Evolutionary conservation across 2,329 filamentous ascomycete species (phyloP).

Genomic region (Botryotinia narcissicola): DNA sequence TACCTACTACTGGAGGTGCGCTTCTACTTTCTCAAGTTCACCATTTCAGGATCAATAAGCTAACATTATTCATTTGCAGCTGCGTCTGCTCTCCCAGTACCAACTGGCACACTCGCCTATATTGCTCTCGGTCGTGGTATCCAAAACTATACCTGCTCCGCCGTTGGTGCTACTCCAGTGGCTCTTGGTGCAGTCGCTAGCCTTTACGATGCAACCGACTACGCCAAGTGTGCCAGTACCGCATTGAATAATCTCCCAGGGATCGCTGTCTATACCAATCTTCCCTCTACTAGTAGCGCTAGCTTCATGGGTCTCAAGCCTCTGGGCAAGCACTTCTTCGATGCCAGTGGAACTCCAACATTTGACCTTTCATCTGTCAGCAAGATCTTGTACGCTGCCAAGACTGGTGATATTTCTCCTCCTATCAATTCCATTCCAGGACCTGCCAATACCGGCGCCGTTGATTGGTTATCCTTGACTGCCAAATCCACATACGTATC

Average conservation of each 20-base stretch:
- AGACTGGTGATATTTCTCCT: conserved; percentile 30
- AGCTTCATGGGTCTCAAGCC: conserved; percentile 19
- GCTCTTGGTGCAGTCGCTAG: conserved; percentile 36
- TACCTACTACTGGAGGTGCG: conserved; percentile 17
- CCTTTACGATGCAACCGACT: conserved; percentile 36
- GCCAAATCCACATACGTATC: conserved; percentile 29
- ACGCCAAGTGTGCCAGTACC: conserved; percentile 26
- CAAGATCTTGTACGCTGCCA: conserved; percentile 30
- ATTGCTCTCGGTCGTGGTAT: conserved; percentile 37
- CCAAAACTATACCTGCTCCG: conserved; percentile 39
- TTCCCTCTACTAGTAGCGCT: conserved; percentile 20
- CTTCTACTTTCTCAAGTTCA: background rate
- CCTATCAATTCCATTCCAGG: conserved; percentile 30
- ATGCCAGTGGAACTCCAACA: conserved; percentile 29
- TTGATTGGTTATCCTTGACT: conserved; percentile 36
- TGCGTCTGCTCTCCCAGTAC: conserved; percentile 28
- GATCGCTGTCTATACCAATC: conserved; percentile 26
- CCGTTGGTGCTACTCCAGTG: conserved; percentile 24
- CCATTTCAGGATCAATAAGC: background rate
- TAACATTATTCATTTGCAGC: conserved; percentile 23
- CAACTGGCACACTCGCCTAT: conserved; percentile 33
- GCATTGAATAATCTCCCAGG: conserved; percentile 27
- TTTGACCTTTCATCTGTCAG: conserved; percentile 31
- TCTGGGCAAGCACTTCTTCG: conserved; percentile 38
- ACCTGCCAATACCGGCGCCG: conserved; percentile 32